Conservation (phyloP, 345 rosid species). For the Acer negundo region DNA sequence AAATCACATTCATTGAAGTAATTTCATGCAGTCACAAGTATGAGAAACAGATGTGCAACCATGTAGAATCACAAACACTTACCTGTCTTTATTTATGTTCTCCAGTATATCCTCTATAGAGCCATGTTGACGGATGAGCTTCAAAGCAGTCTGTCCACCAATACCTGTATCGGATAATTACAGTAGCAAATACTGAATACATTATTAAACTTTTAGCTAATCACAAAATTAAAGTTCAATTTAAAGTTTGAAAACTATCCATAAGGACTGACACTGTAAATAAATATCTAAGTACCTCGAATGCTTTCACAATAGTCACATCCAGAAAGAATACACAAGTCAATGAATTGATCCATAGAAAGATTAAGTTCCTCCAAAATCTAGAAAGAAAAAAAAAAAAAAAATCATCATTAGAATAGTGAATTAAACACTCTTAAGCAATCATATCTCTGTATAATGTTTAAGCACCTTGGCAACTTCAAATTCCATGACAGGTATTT, state of each 20-base stretch:
- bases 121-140: slow-evolving; percentile 93
- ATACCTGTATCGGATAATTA: slow-evolving; percentile 56
- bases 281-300: slow-evolving; percentile 52
- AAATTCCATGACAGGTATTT: slow-evolving; percentile 92
- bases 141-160: slow-evolving; percentile 87
- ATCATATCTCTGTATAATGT: neutral
- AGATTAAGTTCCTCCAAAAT: slow-evolving; percentile 82
- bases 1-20: neutral
- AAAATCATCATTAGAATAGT: slow-evolving; percentile 18
- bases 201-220: slow-evolving; percentile 1
- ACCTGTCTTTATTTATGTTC: slow-evolving; percentile 90
- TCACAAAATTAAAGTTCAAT: slow-evolving; percentile 10
- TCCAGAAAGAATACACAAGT: slow-evolving; percentile 94
- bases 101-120: slow-evolving; percentile 80
- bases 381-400: slow-evolving; percentile 42
- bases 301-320: slow-evolving; percentile 98
- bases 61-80: slow-evolving; percentile 1
- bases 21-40: neutral
- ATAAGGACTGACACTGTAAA: neutral
- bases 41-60: neutral
- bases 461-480: slow-evolving; percentile 69
- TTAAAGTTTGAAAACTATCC: neutral
- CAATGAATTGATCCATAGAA: slow-evolving; percentile 94
- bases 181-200: neutral
- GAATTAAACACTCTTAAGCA: slow-evolving; percentile 12